A percentile compares a stretch with the other conserved stretches of the same genome.
These are phyloP conservation scores for Fusarium robinianum DNA, from an alignment of 2,329 filamentous ascomycete genomes.

Conservation along the genomic window DNA sequence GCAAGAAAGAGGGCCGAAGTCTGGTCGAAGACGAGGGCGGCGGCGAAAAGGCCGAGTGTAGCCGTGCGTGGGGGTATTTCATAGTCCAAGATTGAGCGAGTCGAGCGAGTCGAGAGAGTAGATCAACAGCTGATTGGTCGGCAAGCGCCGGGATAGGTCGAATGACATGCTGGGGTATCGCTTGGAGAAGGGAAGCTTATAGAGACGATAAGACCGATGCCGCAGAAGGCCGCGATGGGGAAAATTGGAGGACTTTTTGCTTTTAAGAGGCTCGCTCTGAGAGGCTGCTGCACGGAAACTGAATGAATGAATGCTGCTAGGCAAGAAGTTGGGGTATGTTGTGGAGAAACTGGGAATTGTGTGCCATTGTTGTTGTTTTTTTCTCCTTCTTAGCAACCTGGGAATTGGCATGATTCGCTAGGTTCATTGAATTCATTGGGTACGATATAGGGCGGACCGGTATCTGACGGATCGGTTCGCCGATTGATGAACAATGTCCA, in stretches of 20 bases:
- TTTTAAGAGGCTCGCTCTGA: too few relatives aligned
- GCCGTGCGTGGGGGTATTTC: conserved; percentile 27
- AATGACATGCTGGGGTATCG: conserved; percentile 5
- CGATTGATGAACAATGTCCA: conserved; percentile 2
- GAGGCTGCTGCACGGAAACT: too few relatives aligned
- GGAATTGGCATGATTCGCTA: background rate
- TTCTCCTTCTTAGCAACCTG: too few relatives aligned
- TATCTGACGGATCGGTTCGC: too few relatives aligned
- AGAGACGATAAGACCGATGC: conserved; percentile 22
- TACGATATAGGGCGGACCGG: too few relatives aligned
- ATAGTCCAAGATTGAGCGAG: background rate
- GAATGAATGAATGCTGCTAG: too few relatives aligned
- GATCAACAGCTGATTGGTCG: conserved; percentile 17
- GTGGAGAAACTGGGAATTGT: conserved; percentile 25
- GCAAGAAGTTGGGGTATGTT: conserved; percentile 5
- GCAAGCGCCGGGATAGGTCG: conserved; percentile 1
- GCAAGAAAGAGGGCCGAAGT: too few relatives aligned
- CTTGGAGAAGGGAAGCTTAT: conserved; percentile 2
- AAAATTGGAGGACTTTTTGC: too few relatives aligned
- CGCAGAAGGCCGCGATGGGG: conserved; percentile 29
- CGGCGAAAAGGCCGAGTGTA: conserved; percentile 33
- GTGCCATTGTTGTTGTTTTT: conserved; percentile 19
- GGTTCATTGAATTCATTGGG: conserved; percentile 2
- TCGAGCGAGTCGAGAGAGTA: background rate
- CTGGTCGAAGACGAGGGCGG: too few relatives aligned